phyloP scores from a whole-genome alignment of 1,139 yeast species.

The Entelexis paramagnoliae region DNA sequence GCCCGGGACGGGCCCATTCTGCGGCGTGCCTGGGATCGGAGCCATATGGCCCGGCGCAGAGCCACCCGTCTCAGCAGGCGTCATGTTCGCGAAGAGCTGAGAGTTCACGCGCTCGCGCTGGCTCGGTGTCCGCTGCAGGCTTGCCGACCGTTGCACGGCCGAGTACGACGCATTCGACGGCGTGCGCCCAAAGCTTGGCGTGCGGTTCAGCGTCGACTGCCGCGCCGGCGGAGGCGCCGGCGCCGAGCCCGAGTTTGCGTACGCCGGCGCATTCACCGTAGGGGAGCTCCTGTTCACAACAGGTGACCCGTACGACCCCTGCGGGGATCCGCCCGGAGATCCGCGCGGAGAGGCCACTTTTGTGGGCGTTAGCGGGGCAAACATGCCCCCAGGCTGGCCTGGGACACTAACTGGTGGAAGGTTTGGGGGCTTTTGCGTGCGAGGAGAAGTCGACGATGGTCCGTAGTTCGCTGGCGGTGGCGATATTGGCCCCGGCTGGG shows the following conservation, averaged over 20 bases:
- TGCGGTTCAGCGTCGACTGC: constrained; percentile 11
- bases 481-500: not conserved
- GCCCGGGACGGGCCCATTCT: constrained; percentile 3
- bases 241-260: constrained; percentile 1
- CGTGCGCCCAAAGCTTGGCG: constrained; percentile 10
- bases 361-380: constrained; percentile 14
- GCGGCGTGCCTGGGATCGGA: constrained; percentile 15
- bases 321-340: not conserved
- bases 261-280: not conserved
- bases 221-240: constrained; percentile 37
- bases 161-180: constrained; percentile 15
- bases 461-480: not conserved
- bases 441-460: not conserved
- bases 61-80: constrained; percentile 9
- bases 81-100: constrained; percentile 17
- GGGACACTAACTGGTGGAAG: not conserved
- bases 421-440: not conserved
- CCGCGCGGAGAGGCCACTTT: constrained; percentile 7
- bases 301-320: not conserved
- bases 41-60: constrained; percentile 11
- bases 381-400: not conserved
- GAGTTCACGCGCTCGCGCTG: constrained; percentile 17
- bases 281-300: not conserved
- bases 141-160: not conserved
- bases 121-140: constrained; percentile 2